Conservation (phyloP, 768 basidiomycete genomes). For the Naematelia encephala region DNA sequence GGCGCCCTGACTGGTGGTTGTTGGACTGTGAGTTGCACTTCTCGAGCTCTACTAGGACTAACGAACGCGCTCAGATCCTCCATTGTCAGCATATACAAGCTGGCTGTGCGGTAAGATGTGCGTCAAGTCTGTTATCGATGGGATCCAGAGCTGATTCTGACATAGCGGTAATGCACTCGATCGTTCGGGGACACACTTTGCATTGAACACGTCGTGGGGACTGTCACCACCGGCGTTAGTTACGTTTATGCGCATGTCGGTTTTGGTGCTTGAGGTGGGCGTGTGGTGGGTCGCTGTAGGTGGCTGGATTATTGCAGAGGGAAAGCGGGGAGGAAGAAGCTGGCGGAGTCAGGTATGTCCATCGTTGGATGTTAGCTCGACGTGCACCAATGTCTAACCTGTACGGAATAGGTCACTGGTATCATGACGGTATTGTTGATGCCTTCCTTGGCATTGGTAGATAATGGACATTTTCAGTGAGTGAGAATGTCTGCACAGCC, state of each 20-base stretch:
- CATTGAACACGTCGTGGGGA: conserved; percentile 66
- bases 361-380: too few species aligned
- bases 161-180: conserved; percentile 58
- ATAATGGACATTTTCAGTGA: conserved; percentile 86
- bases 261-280: conserved; percentile 64
- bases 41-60: neutral
- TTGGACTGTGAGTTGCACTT: conserved; percentile 61
- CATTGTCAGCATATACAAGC: conserved; percentile 10
- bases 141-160: conserved; percentile 8
- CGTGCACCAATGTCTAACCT: neutral
- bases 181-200: conserved; percentile 61
- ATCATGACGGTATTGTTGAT: conserved; percentile 72
- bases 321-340: conserved; percentile 61
- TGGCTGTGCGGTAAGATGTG: conserved; percentile 13
- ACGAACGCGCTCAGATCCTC: conserved; percentile 4
- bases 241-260: conserved; percentile 75
- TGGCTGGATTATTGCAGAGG: conserved; percentile 64
- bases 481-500: conserved; percentile 3
- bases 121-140: conserved; percentile 29
- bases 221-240: conserved; percentile 66
- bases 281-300: conserved; percentile 73
- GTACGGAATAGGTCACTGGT: conserved; percentile 58
- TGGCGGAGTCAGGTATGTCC: conserved; percentile 70
- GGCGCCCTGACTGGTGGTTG: conserved; percentile 88
- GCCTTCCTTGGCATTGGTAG: conserved; percentile 77